These are phyloP conservation scores for Pelagophyceae sp. DNA, from an alignment of 352 stramenopile species.

Conservation along the genomic window DNA sequence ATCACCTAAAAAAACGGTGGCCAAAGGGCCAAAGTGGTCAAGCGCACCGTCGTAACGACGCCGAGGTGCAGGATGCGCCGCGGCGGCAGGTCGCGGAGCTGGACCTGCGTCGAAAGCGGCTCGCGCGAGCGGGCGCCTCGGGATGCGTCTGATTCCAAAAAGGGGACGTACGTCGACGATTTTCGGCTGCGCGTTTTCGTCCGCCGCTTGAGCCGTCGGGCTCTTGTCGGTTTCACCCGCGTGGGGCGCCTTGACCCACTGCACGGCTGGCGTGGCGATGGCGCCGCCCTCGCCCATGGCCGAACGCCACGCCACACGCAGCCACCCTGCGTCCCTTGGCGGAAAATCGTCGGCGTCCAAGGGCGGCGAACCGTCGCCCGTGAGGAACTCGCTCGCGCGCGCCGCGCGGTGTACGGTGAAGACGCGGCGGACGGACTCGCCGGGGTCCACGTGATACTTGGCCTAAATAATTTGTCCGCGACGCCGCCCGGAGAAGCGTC, in stretches of 20 bases:
- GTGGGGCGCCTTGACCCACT: neutral
- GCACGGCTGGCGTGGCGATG: neutral
- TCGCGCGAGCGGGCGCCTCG: too few relatives aligned
- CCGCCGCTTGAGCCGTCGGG: neutral
- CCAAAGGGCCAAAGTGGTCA: too few relatives aligned
- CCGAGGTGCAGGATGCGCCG: neutral
- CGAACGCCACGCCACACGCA: neutral
- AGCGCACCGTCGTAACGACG: neutral
- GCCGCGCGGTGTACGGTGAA: neutral
- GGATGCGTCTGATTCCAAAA: neutral
- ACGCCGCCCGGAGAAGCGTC: too few relatives aligned
- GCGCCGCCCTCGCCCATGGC: conserved; percentile 1
- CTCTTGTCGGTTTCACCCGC: too few relatives aligned
- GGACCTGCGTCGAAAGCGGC: too few relatives aligned
- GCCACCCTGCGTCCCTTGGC: neutral
- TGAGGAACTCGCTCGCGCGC: neutral
- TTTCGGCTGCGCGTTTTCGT: neutral
- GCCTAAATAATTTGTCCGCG: too few relatives aligned
- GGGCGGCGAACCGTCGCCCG: neutral
- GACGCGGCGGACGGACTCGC: neutral
- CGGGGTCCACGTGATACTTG: neutral
- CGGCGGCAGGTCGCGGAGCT: neutral
- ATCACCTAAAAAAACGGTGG: neutral
- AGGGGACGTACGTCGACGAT: neutral
- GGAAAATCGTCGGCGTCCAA: neutral